Conservation (phyloP, 2,329 filamentous ascomycete species). For the Nemania abortiva region DNA sequence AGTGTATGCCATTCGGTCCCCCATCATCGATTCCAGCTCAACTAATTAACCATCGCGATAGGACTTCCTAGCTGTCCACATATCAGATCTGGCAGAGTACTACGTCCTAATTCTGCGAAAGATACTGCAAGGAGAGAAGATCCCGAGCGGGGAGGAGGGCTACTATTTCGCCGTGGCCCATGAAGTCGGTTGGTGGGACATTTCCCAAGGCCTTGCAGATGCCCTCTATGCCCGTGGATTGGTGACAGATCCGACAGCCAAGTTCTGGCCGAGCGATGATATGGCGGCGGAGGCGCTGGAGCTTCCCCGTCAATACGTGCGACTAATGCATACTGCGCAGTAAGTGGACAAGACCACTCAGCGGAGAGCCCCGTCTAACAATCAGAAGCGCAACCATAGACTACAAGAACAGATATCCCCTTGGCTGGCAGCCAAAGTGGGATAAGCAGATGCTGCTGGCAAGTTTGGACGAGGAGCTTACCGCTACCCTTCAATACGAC, state of each 20-base stretch:
- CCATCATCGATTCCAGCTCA: slow-evolving; percentile 16
- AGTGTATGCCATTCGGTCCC: slow-evolving; percentile 45
- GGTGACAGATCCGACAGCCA: slow-evolving; percentile 42
- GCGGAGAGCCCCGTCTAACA: slow-evolving; percentile 5
- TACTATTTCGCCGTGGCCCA: slow-evolving; percentile 54
- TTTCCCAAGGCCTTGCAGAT: slow-evolving; percentile 48
- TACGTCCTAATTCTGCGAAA: slow-evolving; percentile 49
- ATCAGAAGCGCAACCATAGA: slow-evolving; percentile 38
- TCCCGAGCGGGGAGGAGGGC: slow-evolving; percentile 50
- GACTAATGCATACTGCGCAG: slow-evolving; percentile 46
- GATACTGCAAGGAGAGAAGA: slow-evolving; percentile 46
- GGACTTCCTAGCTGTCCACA: slow-evolving; percentile 47
- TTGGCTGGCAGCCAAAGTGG: slow-evolving; percentile 51
- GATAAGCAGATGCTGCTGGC: slow-evolving; percentile 43
- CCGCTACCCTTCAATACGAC: slow-evolving; percentile 44
- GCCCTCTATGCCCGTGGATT: slow-evolving; percentile 49
- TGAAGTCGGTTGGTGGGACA: slow-evolving; percentile 47
- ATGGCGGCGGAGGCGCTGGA: slow-evolving; percentile 50
- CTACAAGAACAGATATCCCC: slow-evolving; percentile 38
- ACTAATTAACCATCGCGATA: slow-evolving; percentile 14
- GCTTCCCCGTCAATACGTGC: slow-evolving; percentile 48
- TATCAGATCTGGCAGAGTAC: slow-evolving; percentile 50
- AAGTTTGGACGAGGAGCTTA: slow-evolving; percentile 48
- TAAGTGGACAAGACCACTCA: slow-evolving; percentile 36
- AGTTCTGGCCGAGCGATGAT: slow-evolving; percentile 51